Percentiles rank a stretch among this genome's conserved stretches.
Evolutionary conservation across 2,329 filamentous ascomycete genomes (phyloP).

Genomic region (Chaetothyriales sp.): DNA sequence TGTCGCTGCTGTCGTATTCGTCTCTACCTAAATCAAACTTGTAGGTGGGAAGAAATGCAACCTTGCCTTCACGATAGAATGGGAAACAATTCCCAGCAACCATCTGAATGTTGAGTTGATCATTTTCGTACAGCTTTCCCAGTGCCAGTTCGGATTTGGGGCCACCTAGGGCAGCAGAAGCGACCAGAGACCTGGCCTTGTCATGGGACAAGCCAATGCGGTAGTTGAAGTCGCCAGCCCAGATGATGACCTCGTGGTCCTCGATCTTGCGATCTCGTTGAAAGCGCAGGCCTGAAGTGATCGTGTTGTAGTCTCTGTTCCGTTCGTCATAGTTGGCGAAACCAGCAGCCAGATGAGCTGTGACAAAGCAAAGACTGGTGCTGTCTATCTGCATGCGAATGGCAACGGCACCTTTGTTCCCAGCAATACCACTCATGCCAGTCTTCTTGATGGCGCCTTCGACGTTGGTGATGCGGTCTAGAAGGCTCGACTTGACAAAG

Average conservation of each 20-base stretch:
- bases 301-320: constrained; percentile 84
- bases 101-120: constrained; percentile 85
- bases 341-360: constrained; percentile 87
- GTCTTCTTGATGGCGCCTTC: constrained; percentile 87
- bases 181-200: constrained; percentile 59
- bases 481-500: constrained; percentile 66
- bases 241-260: constrained; percentile 81
- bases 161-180: constrained; percentile 63
- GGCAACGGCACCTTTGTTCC: constrained; percentile 94
- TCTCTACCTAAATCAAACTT: constrained; percentile 86
- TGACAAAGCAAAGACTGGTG: constrained; percentile 88
- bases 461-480: constrained; percentile 84
- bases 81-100: constrained; percentile 77
- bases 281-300: constrained; percentile 74
- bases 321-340: constrained; percentile 95
- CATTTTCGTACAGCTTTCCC: constrained; percentile 19
- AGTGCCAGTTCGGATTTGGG: constrained; percentile 52
- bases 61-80: constrained; percentile 79
- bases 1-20: constrained; percentile 82
- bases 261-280: constrained; percentile 83
- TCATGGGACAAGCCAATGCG: constrained; percentile 77
- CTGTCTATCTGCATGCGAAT: constrained; percentile 91
- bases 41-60: constrained; percentile 86
- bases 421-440: constrained; percentile 90
- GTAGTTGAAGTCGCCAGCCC: constrained; percentile 98